A percentile compares a stretch with the other conserved stretches of the same genome.
Evolutionary conservation across 805 yeast genomes (phyloP).

Genomic region (Kuraishia cidri): DNA sequence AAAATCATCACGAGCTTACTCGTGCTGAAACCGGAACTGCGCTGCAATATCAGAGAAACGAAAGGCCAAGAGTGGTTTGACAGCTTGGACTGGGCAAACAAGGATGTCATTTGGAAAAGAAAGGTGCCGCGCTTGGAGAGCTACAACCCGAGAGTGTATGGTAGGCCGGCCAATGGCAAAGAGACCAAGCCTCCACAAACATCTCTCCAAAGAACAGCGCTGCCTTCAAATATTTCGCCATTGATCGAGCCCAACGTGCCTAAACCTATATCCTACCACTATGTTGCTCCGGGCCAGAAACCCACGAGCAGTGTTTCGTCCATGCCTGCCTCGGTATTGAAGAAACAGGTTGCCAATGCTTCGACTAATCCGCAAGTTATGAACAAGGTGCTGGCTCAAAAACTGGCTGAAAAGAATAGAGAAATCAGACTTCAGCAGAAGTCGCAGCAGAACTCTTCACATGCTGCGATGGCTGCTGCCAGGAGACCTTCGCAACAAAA

Average conservation of each 20-base stretch:
- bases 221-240: constrained; percentile 6
- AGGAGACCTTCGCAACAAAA: too few species aligned
- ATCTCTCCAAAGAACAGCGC: too few species aligned
- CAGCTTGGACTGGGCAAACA: constrained; percentile 57
- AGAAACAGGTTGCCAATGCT: constrained; percentile 19
- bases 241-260: constrained; percentile 1
- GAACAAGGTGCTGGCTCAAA: constrained; percentile 22
- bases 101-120: constrained; percentile 58
- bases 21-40: constrained; percentile 58
- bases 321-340: constrained; percentile 16
- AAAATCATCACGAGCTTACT: constrained; percentile 61
- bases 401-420: constrained; percentile 18
- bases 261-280: constrained; percentile 10
- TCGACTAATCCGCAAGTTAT: constrained; percentile 20
- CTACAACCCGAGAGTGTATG: constrained; percentile 34
- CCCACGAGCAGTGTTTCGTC: constrained; percentile 12
- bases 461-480: constrained; percentile 13
- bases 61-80: constrained; percentile 68
- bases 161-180: constrained; percentile 1
- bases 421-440: constrained; percentile 14
- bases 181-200: background rate
- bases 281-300: constrained; percentile 13
- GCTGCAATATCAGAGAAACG: constrained; percentile 50
- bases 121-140: constrained; percentile 64
- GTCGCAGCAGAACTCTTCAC: constrained; percentile 6